Percentiles rank a stretch among this genome's conserved stretches.
These are phyloP conservation scores for Lecanicillium sp. DNA, from an alignment of 2,329 filamentous ascomycete genomes.

Conservation along the genomic window DNA sequence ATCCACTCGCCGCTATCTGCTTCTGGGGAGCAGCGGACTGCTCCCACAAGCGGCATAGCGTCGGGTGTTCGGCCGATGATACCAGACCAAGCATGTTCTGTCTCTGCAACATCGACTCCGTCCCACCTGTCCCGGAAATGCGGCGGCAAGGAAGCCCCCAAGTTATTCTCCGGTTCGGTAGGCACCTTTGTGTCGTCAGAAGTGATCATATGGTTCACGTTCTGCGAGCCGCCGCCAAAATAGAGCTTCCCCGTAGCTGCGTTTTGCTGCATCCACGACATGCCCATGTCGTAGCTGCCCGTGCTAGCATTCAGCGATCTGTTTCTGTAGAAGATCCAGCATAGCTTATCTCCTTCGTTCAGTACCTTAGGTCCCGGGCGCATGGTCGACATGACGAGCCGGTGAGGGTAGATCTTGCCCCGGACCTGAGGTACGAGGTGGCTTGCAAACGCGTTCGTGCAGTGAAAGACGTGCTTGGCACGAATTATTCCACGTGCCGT, in stretches of 20 bases:
- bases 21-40: no score
- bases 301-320: conserved; percentile 37
- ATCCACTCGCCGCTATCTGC: conserved; percentile 34
- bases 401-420: conserved; percentile 27
- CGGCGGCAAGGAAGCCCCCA: no score
- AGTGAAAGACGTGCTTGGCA: conserved; percentile 28
- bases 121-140: no score
- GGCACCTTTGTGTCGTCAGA: conserved; percentile 30
- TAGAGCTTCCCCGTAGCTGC: conserved; percentile 31
- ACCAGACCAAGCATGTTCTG: no score
- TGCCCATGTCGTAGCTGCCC: conserved; percentile 23
- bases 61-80: no score
- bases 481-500: conserved; percentile 28
- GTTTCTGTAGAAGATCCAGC: conserved; percentile 31
- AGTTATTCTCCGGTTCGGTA: no score
- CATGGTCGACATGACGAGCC: conserved; percentile 35
- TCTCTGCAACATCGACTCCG: no score
- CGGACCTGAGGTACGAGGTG: conserved; percentile 31
- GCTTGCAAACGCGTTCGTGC: conserved; percentile 32
- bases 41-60: no score
- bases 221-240: conserved; percentile 38
- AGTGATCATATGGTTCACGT: conserved; percentile 27
- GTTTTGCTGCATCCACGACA: conserved; percentile 2
- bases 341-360: background rate
- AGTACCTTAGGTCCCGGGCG: conserved; percentile 14